These are phyloP conservation scores for Cenchrus purpureus DNA, from an alignment of 176 grass and related monocot genomes.

Conservation along the genomic window DNA sequence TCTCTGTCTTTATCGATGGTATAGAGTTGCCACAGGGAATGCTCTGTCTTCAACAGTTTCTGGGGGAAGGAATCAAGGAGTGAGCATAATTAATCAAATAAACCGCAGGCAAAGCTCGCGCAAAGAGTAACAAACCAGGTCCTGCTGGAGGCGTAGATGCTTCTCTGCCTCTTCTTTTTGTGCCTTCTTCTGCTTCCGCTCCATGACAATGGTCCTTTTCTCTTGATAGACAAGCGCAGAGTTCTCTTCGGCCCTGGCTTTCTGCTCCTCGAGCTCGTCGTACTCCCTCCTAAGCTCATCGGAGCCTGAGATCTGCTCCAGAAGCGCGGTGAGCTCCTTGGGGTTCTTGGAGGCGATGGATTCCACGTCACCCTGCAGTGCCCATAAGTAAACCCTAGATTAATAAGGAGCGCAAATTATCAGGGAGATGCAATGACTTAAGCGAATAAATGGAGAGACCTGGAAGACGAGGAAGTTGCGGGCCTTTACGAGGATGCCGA, in stretches of 20 bases:
- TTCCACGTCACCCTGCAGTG: slow-evolving; percentile 86
- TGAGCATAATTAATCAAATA: slow-evolving; percentile 2
- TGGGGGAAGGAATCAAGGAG: slow-evolving; percentile 39
- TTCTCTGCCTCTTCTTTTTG: slow-evolving; percentile 98
- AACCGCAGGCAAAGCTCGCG: neutral
- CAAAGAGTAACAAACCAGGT: slow-evolving; percentile 58
- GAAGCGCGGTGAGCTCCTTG: slow-evolving; percentile 82
- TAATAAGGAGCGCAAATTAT: neutral
- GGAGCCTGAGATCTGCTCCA: slow-evolving; percentile 96
- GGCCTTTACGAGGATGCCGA: slow-evolving; percentile 97
- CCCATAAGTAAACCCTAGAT: slow-evolving; percentile 8
- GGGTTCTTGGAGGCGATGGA: slow-evolving; percentile 98
- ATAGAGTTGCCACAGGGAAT: slow-evolving; percentile 92
- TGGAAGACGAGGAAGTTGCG: slow-evolving; percentile 98
- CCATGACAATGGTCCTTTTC: slow-evolving; percentile 88
- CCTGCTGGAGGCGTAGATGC: slow-evolving; percentile 77
- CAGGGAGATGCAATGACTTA: neutral
- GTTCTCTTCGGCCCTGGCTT: slow-evolving; percentile 72
- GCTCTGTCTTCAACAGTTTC: slow-evolving; percentile 87
- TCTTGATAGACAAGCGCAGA: slow-evolving; percentile 97
- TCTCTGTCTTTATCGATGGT: slow-evolving; percentile 82
- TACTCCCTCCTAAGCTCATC: slow-evolving; percentile 92
- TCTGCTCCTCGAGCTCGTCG: slow-evolving; percentile 74
- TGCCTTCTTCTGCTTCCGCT: slow-evolving; percentile 97
- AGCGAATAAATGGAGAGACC: slow-evolving; percentile 44